Base-by-base conservation (phyloP, 2,329 filamentous ascomycete species). In the Davidsoniella australis region DNA sequence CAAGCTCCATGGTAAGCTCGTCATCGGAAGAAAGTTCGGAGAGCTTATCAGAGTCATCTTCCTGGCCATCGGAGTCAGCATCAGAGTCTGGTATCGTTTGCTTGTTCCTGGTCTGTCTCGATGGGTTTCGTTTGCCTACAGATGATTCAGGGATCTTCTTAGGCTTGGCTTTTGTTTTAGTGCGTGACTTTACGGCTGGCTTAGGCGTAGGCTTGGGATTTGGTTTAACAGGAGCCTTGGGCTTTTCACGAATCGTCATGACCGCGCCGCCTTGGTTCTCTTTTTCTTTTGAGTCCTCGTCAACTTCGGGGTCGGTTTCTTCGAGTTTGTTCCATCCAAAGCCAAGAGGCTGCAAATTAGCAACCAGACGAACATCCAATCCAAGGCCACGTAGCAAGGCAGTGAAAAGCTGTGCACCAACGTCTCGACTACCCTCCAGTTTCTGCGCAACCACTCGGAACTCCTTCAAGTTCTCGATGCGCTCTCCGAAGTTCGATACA, bases 271-370 rank as follows among this genome's bases (percentile, higher is more conserved):
- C 39, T 37, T 45, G 2, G 17, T 9, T 20, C 17, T 29, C 26
- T 18, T 38, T 16, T 17, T 37, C 4, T 37, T 33, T 8, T 7
- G 16, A 18, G 5, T 17, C 7, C 7, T 23, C 43, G 8, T 63
- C 62, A 55, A 67, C 73, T 56, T 71, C 71, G 1, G 63, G 59
- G 10, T 76, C 75, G 4, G 82, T 85, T 47, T 91, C 84, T 63
- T 98, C 91, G 9, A 73, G 65, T 61, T 89, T 93, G 53, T 78
- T 93, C 80, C 86, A 96, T 1, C 87, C 87, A 62, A 93, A 94
- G 0, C 91, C 91, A 18, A 85, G 66, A 1, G 87, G 82, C 59
- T 96, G 91, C 39, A 98, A 61, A 59, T 78, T 95, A 8, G 80
- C 79, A 2, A 96, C 78, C 69, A 96, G 73, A 26, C 89, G 75